These are phyloP conservation scores for Rhizopogon vulgaris DNA, from an alignment of 768 basidiomycete species.

Conservation along the genomic window DNA sequence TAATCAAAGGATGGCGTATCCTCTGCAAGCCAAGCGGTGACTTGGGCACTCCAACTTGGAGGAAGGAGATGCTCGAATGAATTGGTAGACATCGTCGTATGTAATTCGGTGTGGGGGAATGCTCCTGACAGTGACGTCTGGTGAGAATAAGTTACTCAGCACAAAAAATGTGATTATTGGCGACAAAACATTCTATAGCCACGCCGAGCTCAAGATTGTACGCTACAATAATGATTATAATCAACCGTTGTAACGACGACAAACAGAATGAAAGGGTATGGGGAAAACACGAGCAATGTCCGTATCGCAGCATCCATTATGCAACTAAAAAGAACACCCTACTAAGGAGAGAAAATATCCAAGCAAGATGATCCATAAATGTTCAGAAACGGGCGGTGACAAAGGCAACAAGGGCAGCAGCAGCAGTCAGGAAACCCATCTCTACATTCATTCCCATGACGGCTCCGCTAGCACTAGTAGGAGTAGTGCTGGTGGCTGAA, in stretches of 20 bases:
- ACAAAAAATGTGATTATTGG: not conserved
- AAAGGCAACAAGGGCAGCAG: slow-evolving; percentile 31
- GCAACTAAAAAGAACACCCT: not conserved
- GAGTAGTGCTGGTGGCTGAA: slow-evolving; percentile 19
- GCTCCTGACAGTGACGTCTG: not conserved
- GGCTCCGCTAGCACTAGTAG: slow-evolving; percentile 27
- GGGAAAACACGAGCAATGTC: not conserved
- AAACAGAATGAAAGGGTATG: not conserved
- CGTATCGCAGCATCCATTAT: slow-evolving; percentile 1
- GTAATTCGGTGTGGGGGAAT: no score
- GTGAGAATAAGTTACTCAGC: not conserved
- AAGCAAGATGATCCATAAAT: not conserved
- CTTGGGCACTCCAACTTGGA: slow-evolving; percentile 83
- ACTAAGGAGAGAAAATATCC: not conserved
- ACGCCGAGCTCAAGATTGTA: not conserved
- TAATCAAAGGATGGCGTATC: slow-evolving; percentile 97
- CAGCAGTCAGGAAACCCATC: slow-evolving; percentile 27
- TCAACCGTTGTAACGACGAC: not conserved
- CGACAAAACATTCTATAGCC: not conserved
- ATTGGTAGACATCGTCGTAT: slow-evolving; percentile 11
- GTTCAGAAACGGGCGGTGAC: slow-evolving; percentile 18
- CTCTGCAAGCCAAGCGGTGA: slow-evolving; percentile 81
- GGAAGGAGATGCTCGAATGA: slow-evolving; percentile 71
- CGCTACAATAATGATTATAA: not conserved
- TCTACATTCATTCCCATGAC: slow-evolving; percentile 20